Percentiles rank a stretch among this genome's conserved stretches.
These are phyloP conservation scores for Dryas octopetala DNA, from an alignment of 306 rosid species.

Conservation along the genomic window DNA sequence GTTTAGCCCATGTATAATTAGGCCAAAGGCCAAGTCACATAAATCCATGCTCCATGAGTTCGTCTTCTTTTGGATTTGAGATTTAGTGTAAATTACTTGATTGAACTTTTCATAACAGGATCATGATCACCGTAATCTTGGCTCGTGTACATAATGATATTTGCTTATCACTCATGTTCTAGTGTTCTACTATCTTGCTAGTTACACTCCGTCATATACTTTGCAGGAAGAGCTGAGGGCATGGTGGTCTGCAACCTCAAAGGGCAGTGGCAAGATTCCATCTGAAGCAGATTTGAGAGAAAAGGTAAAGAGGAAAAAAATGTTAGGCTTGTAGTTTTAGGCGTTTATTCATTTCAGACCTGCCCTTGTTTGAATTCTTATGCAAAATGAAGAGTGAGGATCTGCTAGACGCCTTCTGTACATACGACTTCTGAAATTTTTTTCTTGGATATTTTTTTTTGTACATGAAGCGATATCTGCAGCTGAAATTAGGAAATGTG, in stretches of 20 bases:
- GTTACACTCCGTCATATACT: not conserved
- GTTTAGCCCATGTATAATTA: not conserved
- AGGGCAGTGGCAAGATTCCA: conserved; percentile 45
- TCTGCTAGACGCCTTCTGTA: not conserved
- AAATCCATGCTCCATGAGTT: no score
- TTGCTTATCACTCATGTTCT: not conserved
- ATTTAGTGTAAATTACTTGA: no score
- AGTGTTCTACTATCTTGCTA: not conserved
- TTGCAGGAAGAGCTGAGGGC: conserved; percentile 89
- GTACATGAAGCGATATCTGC: conserved; percentile 6
- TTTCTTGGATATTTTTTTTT: not conserved
- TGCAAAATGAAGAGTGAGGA: not conserved
- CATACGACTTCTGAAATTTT: conserved; percentile 9
- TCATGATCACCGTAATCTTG: not conserved
- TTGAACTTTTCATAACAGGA: no score
- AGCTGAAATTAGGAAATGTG: not conserved
- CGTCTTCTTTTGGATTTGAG: no score
- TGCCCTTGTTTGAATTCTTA: not conserved
- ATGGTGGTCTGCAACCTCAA: conserved; percentile 69
- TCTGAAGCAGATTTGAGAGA: conserved; percentile 54
- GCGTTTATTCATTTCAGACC: conserved; percentile 3
- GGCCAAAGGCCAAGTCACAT: not conserved
- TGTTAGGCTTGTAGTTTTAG: conserved; percentile 60
- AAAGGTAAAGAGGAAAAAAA: conserved; percentile 47
- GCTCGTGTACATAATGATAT: not conserved